A percentile compares a stretch with the other conserved stretches of the same genome.
These are phyloP conservation scores for Trebouxia sp. DNA, from an alignment of 139 green algal genomes.

Conservation along the genomic window DNA sequence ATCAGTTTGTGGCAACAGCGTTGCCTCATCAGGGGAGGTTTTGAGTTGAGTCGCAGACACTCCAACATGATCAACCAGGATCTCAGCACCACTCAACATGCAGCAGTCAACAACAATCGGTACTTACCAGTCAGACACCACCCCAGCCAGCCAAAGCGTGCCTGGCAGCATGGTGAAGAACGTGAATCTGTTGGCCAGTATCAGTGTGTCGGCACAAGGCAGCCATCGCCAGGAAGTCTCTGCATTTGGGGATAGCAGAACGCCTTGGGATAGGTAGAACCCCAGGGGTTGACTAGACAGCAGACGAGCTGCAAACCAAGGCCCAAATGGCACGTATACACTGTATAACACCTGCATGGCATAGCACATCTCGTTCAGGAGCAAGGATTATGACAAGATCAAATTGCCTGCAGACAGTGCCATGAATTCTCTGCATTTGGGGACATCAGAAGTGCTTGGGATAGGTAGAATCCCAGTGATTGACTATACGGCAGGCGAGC, in stretches of 20 bases:
- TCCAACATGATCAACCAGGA: too few species aligned
- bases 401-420: constrained; percentile 7
- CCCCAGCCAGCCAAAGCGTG: constrained; percentile 54
- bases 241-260: constrained; percentile 27
- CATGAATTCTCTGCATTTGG: neutral
- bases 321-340: constrained; percentile 42
- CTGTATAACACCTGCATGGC: constrained; percentile 41
- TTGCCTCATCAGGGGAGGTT: too few species aligned
- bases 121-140: constrained; percentile 36
- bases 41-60: too few species aligned
- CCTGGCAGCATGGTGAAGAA: constrained; percentile 42
- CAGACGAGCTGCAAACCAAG: constrained; percentile 44
- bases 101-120: too few species aligned
- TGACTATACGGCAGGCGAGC: constrained; percentile 33
- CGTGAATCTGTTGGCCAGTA: constrained; percentile 36
- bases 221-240: constrained; percentile 16
- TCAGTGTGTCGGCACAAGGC: constrained; percentile 40
- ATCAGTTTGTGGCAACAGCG: too few species aligned
- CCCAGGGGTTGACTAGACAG: constrained; percentile 31
- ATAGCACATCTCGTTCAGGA: too few species aligned
- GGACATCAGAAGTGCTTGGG: constrained; percentile 32
- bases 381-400: too few species aligned
- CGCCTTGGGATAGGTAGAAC: constrained; percentile 35
- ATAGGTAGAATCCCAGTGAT: constrained; percentile 37
- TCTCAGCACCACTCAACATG: too few species aligned